Base-by-base conservation (phyloP, 1,139 yeast species). In the Kurtzmaniella natalensis region DNA sequence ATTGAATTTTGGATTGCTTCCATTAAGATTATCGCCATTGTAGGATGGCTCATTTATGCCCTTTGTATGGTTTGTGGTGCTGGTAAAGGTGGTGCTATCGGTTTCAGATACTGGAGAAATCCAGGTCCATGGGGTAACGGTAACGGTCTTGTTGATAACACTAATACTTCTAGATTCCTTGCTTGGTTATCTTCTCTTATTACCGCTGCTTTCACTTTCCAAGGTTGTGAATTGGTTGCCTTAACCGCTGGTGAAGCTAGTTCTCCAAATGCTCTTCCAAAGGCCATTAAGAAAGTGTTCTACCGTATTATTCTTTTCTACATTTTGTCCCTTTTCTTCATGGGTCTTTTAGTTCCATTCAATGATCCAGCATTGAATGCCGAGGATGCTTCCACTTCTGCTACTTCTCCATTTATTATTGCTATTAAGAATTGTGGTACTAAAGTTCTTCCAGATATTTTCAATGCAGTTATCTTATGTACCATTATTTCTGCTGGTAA, bases 111-210 rank as follows among this genome's bases (percentile, higher is more conserved):
- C 64, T 89, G 96, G 96, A 78, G 89, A 59, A 64, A 88, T 51
- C 96, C 96, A 3, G 96, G 96, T 35, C 81, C 96, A 2, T 86
- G 74, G 79, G 88, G 86, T 42, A 71, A 80, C 7, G 87, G 86
- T 30, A 61, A 69, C 37, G 48, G 56, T 28, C 61, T 68, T 13
- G 60, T 64, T 18, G 38, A 47, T 23, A 59, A 70, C 43, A 57
- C 61, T 25, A 66, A 71, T 48, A 70, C 78, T 19, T 83, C 68
- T 35, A 65, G 78, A 46, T 80, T 81, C 49, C 64, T 79, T 37
- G 86, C 83, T 29, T 79, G 84, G 83, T 72, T 66, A 55, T 66
- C 79, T 44, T 63, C 78, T 40, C 56, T 81, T 46, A 74, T 81
- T 41, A 72, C 70, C 41, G 81, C 89, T 25, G 86, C 86, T 42